These are phyloP conservation scores for Ophiostoma novo-ulmi DNA, from an alignment of 2,329 filamentous ascomycete genomes.

Conservation along the genomic window DNA sequence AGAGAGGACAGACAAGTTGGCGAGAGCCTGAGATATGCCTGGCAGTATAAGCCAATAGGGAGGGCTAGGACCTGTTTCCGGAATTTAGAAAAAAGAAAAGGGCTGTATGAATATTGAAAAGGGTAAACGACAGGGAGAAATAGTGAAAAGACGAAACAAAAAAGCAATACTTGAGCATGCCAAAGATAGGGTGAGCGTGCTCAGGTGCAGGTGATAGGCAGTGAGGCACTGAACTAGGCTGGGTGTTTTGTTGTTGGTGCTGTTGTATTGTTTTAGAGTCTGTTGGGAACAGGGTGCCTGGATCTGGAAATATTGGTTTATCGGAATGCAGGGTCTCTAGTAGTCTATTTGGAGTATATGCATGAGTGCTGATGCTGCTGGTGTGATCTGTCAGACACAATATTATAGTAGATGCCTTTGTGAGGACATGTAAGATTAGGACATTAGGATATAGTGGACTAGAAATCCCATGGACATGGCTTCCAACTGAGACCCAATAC, in stretches of 20 bases:
- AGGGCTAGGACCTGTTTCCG: not conserved
- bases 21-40: not conserved
- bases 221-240: not conserved
- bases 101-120: not conserved
- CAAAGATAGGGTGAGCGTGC: not conserved
- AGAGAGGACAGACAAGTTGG: not conserved
- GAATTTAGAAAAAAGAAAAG: not conserved
- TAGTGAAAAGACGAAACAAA: not conserved
- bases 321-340: not conserved
- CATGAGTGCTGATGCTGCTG: too few species aligned
- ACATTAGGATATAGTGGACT: not conserved
- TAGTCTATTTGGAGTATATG: not conserved
- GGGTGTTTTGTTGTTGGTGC: not conserved
- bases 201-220: not conserved
- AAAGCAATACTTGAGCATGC: not conserved
- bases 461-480: not conserved
- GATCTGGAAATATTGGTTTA: constrained; percentile 7
- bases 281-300: not conserved
- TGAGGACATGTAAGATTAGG: not conserved
- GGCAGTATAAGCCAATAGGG: not conserved
- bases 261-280: not conserved
- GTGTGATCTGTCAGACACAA: not conserved
- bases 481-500: not conserved
- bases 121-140: not conserved
- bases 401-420: not conserved